These are phyloP conservation scores for Tricharina praecox DNA, from an alignment of 495 filamentous ascomycete species.

Conservation along the genomic window DNA sequence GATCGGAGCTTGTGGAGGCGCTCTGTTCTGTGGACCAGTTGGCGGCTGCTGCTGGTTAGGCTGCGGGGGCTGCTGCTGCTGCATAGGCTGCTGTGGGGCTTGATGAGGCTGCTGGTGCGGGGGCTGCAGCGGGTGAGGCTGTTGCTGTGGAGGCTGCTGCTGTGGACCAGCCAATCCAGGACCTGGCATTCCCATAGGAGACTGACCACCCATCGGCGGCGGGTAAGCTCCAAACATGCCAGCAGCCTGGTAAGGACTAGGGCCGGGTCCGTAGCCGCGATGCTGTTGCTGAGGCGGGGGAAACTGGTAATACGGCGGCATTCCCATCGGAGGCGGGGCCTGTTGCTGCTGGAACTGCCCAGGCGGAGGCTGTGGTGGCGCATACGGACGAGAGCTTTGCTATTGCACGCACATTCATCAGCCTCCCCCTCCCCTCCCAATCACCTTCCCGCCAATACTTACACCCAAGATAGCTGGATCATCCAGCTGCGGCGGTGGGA, in stretches of 20 bases:
- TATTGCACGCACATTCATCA: no score
- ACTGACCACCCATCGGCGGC: constrained; percentile 13
- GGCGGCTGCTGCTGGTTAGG: constrained; percentile 25
- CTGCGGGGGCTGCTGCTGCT: constrained; percentile 21
- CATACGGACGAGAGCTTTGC: constrained; percentile 21
- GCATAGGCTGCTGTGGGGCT: constrained; percentile 24
- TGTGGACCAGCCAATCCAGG: constrained; percentile 10
- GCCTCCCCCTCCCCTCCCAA: no score
- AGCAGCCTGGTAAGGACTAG: constrained; percentile 18
- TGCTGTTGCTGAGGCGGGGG: constrained; percentile 12
- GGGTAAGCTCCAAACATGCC: constrained; percentile 25
- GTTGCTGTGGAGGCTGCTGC: constrained; percentile 25
- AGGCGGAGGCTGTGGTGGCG: constrained; percentile 14
- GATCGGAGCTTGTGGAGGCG: constrained; percentile 39
- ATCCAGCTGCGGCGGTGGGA: constrained; percentile 65
- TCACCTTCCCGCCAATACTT: constrained; percentile 32
- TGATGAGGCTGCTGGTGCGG: constrained; percentile 21
- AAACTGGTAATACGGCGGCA: constrained; percentile 2
- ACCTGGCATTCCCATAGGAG: constrained; percentile 13
- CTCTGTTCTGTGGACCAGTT: constrained; percentile 31
- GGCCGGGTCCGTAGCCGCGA: constrained; percentile 22
- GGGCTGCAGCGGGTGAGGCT: not conserved
- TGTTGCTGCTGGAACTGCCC: constrained; percentile 18
- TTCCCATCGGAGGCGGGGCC: constrained; percentile 6
- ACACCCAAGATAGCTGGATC: constrained; percentile 96